Base-by-base conservation (phyloP, 345 rosid genomes). In the Sisymbrium irio region DNA sequence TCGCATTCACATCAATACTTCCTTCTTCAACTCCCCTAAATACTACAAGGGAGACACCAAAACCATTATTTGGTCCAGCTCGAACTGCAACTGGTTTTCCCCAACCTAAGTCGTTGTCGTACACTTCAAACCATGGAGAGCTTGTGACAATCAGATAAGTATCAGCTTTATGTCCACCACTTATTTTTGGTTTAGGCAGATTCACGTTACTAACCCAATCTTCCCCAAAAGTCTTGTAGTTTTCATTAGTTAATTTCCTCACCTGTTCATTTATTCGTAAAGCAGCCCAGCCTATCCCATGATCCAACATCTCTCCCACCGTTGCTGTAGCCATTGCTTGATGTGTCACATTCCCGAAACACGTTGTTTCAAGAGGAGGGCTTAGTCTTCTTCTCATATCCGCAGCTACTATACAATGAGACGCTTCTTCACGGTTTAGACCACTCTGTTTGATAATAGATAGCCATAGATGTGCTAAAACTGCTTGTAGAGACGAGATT, bases 401-500 rank as follows among this genome's bases (percentile, higher is more conserved):
- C 0, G 78, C 57, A 0, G 46, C 6, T 3, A 84, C 0, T 0
- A 0, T 0, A 44, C 15, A 75, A n/a, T 0, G 4, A 2, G 49
- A 44, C 37, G 79, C 75, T 70, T 32, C 53, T 2, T 81, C 50
- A 12, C 56, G 65, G 27, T 66, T 67, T 0, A 62, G 6, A 4
- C 13, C 17, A 46, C 61, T 55, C 44, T 30, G 41, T 1, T 65
- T 77, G 28, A 65, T 35, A 12, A 60, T 62, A 3, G 76, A 60
- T 7, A 62, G 28, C 87, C 86, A 84, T 9, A 86, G 2, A 63
- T 82, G 86, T 1, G 83, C 67, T 4, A 69, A 32, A 2, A 86
- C 58, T 15, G 85, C 77, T 77, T 84, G 90, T 37, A 84, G 76
- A n/a, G 85, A 80, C 2, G 83, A 81, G 41, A 82, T 61, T 8